phyloP scores from a whole-genome alignment of 345 rosid species.

The Linum usitatissimum region DNA sequence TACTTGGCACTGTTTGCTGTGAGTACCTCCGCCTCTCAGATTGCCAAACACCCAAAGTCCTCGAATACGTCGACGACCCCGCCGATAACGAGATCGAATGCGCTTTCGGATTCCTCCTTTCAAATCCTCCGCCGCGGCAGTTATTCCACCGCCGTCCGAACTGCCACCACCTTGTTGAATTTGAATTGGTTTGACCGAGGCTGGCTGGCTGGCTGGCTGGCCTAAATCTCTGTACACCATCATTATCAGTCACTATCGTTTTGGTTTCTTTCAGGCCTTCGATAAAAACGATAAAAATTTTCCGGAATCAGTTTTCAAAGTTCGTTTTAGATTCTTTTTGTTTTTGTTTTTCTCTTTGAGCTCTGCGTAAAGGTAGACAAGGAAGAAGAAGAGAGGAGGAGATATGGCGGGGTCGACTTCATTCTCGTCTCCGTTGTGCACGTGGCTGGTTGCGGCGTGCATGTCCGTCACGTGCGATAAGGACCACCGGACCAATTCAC shows the following conservation, averaged over 20 bases:
- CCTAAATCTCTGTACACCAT: neutral
- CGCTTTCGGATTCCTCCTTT: neutral
- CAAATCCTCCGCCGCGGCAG: neutral
- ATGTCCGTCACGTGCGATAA: slow-evolving; percentile 49
- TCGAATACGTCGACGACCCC: neutral
- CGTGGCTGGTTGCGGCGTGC: slow-evolving; percentile 84
- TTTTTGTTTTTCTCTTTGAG: no score
- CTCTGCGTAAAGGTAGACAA: neutral
- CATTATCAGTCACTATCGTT: neutral
- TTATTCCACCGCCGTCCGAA: neutral
- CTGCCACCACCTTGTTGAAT: neutral
- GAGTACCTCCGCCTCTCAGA: neutral
- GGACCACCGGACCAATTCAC: slow-evolving; percentile 20
- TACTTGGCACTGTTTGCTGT: neutral
- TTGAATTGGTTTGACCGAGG: neutral
- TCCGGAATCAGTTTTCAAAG: neutral
- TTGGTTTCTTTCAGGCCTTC: neutral
- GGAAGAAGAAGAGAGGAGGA: neutral
- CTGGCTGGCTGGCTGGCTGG: neutral
- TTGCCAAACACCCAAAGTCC: neutral
- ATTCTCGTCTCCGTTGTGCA: slow-evolving; percentile 62
- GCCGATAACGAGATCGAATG: neutral
- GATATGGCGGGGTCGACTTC: slow-evolving; percentile 22
- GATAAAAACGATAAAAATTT: neutral
- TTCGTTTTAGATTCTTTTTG: neutral